Conservation (phyloP, 164 flowering plant species). For the Piper betle region DNA sequence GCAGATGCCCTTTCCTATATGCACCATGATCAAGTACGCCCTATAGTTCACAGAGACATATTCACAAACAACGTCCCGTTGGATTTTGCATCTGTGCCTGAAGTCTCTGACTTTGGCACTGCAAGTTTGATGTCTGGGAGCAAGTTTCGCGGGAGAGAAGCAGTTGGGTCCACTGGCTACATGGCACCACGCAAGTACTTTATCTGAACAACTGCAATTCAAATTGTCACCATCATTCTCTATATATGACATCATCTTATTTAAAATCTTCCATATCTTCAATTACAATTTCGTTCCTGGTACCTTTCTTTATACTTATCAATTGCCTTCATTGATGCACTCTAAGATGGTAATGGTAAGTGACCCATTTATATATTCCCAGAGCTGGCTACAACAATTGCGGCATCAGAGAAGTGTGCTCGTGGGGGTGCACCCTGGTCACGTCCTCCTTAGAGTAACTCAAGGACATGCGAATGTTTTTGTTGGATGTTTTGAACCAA, state of each 20-base stretch:
- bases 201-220: too few species aligned
- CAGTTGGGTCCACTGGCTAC: conserved; percentile 7
- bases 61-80: conserved; percentile 12
- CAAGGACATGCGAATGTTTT: background rate
- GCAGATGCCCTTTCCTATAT: conserved; percentile 17
- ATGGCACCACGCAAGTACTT: conserved; percentile 7
- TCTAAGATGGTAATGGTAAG: too few species aligned
- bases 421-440: conserved; percentile 12
- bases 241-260: too few species aligned
- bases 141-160: background rate
- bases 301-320: too few species aligned
- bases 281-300: too few species aligned
- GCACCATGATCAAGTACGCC: conserved; percentile 4
- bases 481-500: conserved; percentile 7
- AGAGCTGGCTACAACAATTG: conserved; percentile 10
- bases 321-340: too few species aligned
- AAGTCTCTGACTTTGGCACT: conserved; percentile 16
- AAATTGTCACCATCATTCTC: too few species aligned
- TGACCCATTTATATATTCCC: background rate
- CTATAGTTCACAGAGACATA: conserved; percentile 9
- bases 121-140: conserved; percentile 10
- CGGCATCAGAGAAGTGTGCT: conserved; percentile 8
- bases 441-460: background rate
- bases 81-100: conserved; percentile 10
- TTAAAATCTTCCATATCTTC: too few species aligned